phyloP scores from a whole-genome alignment of 768 basidiomycete genomes.

The Tricholoma flavovirens region DNA sequence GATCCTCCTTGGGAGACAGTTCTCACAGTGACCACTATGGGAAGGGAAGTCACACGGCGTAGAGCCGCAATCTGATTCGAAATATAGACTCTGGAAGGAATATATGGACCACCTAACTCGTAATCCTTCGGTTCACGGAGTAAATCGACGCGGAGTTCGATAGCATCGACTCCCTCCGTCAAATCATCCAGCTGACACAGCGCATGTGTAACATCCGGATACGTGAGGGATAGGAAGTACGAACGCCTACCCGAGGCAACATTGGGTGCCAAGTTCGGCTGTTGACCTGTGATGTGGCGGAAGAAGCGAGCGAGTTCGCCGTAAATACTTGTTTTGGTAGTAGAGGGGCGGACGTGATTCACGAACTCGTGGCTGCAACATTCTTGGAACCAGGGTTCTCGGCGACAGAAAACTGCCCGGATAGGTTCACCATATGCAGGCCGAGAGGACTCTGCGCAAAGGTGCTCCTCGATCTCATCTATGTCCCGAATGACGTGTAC shows the following conservation, averaged over 20 bases:
- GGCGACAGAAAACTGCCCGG: constrained; percentile 74
- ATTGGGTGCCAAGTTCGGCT: constrained; percentile 58
- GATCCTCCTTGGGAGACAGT: constrained; percentile 86
- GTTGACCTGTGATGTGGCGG: constrained; percentile 71
- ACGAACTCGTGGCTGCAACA: constrained; percentile 79
- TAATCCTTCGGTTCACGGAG: constrained; percentile 49
- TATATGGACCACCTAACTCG: constrained; percentile 42
- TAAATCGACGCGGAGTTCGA: constrained; percentile 93
- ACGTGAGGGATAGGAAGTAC: constrained; percentile 90
- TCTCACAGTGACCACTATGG: constrained; percentile 89
- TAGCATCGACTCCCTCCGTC: constrained; percentile 79
- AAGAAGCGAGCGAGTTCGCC: constrained; percentile 83
- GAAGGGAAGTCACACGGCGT: constrained; percentile 70
- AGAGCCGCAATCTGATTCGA: constrained; percentile 74
- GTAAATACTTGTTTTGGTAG: constrained; percentile 31
- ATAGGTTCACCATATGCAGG: constrained; percentile 89
- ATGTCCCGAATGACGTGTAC: constrained; percentile 81
- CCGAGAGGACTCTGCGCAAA: constrained; percentile 67
- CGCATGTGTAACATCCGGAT: constrained; percentile 76
- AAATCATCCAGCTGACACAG: constrained; percentile 66
- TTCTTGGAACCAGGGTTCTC: constrained; percentile 82
- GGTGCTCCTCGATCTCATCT: constrained; percentile 75
- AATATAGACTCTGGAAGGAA: constrained; percentile 70
- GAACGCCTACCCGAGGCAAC: constrained; percentile 55
- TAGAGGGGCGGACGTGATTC: constrained; percentile 52